Evolutionary conservation across 805 yeast genomes (phyloP).

Genomic region (Lipomyces sp.): DNA sequence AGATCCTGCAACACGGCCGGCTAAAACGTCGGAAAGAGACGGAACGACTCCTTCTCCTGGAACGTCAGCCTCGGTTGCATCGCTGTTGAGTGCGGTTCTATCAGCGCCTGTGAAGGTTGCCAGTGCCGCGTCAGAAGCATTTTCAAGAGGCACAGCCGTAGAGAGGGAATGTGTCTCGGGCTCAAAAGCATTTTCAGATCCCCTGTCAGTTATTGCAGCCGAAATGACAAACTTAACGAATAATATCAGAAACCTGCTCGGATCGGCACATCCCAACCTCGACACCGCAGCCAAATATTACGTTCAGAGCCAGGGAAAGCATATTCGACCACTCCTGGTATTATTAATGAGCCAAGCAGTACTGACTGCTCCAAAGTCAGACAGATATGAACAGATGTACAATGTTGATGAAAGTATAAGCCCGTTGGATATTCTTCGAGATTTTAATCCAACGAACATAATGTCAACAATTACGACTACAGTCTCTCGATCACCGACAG

Average conservation of each 20-base stretch:
- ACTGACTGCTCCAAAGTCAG: slow-evolving; percentile 47
- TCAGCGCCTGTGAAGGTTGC: slow-evolving; percentile 3
- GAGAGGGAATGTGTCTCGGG: slow-evolving; percentile 20
- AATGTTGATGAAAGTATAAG: slow-evolving; percentile 57
- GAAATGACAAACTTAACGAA: slow-evolving; percentile 90
- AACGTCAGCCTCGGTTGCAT: slow-evolving; percentile 11
- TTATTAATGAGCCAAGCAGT: slow-evolving; percentile 81
- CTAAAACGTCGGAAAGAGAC: neutral
- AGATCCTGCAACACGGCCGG: neutral
- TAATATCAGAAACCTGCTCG: slow-evolving; percentile 83
- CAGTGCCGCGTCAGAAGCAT: slow-evolving; percentile 4
- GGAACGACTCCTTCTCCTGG: neutral
- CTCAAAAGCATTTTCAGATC: slow-evolving; percentile 55
- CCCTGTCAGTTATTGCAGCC: slow-evolving; percentile 85
- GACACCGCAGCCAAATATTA: slow-evolving; percentile 93
- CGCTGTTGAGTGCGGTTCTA: slow-evolving; percentile 19
- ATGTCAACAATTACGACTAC: slow-evolving; percentile 48
- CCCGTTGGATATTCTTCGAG: slow-evolving; percentile 83
- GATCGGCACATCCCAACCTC: slow-evolving; percentile 91
- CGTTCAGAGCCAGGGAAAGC: slow-evolving; percentile 95
- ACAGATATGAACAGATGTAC: neutral
- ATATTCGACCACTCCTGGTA: slow-evolving; percentile 89
- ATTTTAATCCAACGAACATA: slow-evolving; percentile 69
- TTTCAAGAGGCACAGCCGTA: neutral
- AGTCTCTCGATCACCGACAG: slow-evolving; percentile 11